A percentile compares a stretch with the other conserved stretches of the same genome.
Conservation (phyloP, 129 eudicot genomes). For the Saposhnikovia divaricata region DNA sequence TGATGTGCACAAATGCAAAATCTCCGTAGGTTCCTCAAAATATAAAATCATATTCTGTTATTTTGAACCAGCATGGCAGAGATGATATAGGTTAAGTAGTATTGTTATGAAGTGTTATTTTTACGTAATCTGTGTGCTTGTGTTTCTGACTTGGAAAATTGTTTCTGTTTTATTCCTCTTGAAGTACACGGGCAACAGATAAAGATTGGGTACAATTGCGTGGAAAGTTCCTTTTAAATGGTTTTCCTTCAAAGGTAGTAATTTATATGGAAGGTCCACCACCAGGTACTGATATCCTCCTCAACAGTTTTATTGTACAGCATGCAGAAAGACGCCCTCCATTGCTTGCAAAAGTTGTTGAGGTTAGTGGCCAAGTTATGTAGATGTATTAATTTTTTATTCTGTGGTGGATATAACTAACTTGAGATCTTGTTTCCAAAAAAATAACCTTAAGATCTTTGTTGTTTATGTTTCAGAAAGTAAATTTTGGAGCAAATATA, state of each 20-base stretch:
- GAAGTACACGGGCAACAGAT: conserved; percentile 66
- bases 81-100: not conserved
- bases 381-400: not conserved
- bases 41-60: not conserved
- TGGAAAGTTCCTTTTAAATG: conserved; percentile 75
- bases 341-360: conserved; percentile 49
- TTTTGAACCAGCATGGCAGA: not conserved
- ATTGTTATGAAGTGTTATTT: not conserved
- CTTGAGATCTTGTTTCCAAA: not conserved
- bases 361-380: conserved; percentile 32
- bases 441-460: not conserved
- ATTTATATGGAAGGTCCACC: conserved; percentile 88
- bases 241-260: conserved; percentile 56
- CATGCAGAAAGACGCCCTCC: conserved; percentile 73
- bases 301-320: conserved; percentile 50
- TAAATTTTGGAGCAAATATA: conserved; percentile 62
- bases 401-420: not conserved
- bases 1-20: not conserved
- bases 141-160: not conserved
- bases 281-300: conserved; percentile 77
- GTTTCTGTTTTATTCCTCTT: conserved; percentile 3
- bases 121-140: not conserved
- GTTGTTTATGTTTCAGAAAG: conserved; percentile 36
- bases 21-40: not conserved
- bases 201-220: conserved; percentile 71